Base-by-base conservation (phyloP, 768 basidiomycete genomes). In the Phanerochaete sordida region DNA sequence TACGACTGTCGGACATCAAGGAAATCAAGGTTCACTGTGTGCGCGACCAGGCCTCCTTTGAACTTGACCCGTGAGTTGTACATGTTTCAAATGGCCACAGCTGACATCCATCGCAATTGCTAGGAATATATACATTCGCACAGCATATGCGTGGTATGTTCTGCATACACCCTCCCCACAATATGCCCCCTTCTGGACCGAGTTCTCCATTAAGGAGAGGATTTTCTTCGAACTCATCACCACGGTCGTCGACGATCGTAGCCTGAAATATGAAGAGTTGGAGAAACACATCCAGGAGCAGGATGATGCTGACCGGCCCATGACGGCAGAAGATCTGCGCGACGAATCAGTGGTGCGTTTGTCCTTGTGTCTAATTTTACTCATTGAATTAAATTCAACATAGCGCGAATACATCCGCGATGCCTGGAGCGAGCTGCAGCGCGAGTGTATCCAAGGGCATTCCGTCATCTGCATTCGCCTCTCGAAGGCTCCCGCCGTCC, bases 131-230 rank as follows among this genome's bases (percentile, higher is more conserved):
- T 90, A 86, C 62, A 70, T 91, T 27, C 78, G 81, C 48, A 90
- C 89, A 0, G 47, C 75, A 46, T 69, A 73, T 69, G 86, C 88
- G 0, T 91, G 88, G 88, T 91, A 91, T 62, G 85, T 90, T 56
- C 76, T 91, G 1, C 76, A 79, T 13, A 60, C 60, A 1, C 86
- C 88, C 0, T 78, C 83, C 0, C 46, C 54, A 1, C 33, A 58
- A 1, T 90, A 90, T 62, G 51, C 51, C 13, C 70, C 75, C 0
- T 81, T 78, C 57, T 89, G 77, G 64, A 60, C 60, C 0, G 61
- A 70, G 0, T 83, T 86, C 59, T 85, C 81, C 77, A 72, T 76
- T 7, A 74, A 72, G 46, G 84, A 87, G 61, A 77, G 75, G 1
- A 56, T 85, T 19, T 74, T 50, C 69, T 74, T 66, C 13, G 19